Conservation (phyloP, 2,329 filamentous ascomycete genomes). For the Calonectria pauciramosa region DNA sequence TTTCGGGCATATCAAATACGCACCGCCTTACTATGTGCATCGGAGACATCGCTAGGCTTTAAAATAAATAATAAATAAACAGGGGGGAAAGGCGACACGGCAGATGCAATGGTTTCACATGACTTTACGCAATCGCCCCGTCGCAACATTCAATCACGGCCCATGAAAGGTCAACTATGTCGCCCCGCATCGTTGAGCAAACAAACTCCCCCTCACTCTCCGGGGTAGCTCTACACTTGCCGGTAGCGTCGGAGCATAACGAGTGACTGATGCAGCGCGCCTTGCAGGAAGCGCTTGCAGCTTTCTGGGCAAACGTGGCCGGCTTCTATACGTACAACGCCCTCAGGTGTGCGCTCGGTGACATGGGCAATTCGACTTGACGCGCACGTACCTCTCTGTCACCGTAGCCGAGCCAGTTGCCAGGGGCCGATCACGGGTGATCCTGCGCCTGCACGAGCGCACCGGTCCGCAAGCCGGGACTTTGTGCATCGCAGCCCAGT, state of each 20-base stretch:
- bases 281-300: slow-evolving; percentile 26
- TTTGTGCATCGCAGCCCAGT: slow-evolving; percentile 29
- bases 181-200: slow-evolving; percentile 5
- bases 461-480: slow-evolving; percentile 49
- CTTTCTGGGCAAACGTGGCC: slow-evolving; percentile 45
- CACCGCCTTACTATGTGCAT: not conserved
- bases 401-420: slow-evolving; percentile 39
- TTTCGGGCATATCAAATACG: slow-evolving; percentile 13
- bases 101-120: not conserved
- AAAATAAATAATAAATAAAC: not conserved
- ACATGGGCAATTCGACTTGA: slow-evolving; percentile 30
- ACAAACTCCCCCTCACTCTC: slow-evolving; percentile 5
- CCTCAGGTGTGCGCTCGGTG: slow-evolving; percentile 35
- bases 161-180: slow-evolving; percentile 7
- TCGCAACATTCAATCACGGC: not conserved
- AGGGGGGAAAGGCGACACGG: not conserved
- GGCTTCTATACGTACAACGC: slow-evolving; percentile 43
- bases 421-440: slow-evolving; percentile 51
- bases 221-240: slow-evolving; percentile 13
- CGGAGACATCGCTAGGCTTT: slow-evolving; percentile 2
- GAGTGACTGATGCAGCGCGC: slow-evolving; percentile 14
- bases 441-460: slow-evolving; percentile 53
- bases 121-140: not conserved
- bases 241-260: slow-evolving; percentile 17
- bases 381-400: slow-evolving; percentile 29